Evolutionary conservation across 371 early-diverging fungal species (phyloP).

Genomic region (Syncephalastrum sp.): DNA sequence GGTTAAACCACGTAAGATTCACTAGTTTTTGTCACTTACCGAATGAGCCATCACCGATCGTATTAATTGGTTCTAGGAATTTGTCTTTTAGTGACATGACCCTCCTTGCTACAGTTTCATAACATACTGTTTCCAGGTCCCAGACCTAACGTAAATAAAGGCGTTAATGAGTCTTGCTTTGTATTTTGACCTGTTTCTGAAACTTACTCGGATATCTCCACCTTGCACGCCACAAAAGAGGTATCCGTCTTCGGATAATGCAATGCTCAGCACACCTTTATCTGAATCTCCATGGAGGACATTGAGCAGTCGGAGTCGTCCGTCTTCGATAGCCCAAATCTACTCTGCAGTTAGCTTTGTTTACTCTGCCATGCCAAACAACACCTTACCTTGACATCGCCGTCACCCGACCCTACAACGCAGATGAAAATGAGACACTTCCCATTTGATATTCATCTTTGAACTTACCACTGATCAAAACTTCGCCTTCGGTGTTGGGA

Average conservation of each 20-base stretch:
- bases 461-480: slow-evolving; percentile 59
- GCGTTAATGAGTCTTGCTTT: not conserved
- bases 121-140: slow-evolving; percentile 73
- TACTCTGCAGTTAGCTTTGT: slow-evolving; percentile 14
- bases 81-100: slow-evolving; percentile 1
- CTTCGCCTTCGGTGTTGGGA: slow-evolving; percentile 55
- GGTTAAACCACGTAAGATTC: not conserved
- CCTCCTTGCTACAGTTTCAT: not conserved
- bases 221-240: slow-evolving; percentile 82
- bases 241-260: slow-evolving; percentile 66
- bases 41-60: slow-evolving; percentile 65
- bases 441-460: not conserved
- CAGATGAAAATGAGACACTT: not conserved
- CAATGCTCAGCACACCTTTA: slow-evolving; percentile 61
- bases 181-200: not conserved
- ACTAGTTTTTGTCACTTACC: slow-evolving; percentile 27
- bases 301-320: slow-evolving; percentile 37
- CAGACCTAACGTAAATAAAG: slow-evolving; percentile 48
- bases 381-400: slow-evolving; percentile 57
- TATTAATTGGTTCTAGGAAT: slow-evolving; percentile 58
- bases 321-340: slow-evolving; percentile 58
- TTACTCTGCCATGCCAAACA: not conserved
- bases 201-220: slow-evolving; percentile 63
- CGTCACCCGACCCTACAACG: slow-evolving; percentile 66
- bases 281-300: slow-evolving; percentile 56